phyloP scores from a whole-genome alignment of 345 rosid genomes.

The Citrus mangshanensis region DNA sequence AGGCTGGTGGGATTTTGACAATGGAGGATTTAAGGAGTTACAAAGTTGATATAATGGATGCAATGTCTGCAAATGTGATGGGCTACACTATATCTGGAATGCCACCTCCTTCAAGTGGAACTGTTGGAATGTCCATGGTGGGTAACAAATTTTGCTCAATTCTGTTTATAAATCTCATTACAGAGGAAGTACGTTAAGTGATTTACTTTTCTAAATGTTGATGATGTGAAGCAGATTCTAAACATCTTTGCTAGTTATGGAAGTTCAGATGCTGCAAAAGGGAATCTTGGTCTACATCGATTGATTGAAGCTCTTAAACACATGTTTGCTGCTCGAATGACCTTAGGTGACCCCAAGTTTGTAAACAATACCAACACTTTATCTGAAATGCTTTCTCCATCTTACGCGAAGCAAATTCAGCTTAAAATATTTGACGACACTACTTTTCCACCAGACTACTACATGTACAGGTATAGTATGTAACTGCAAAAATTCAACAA shows the following conservation, averaged over 20 bases:
- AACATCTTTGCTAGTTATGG: constrained; percentile 72
- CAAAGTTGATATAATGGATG: constrained; percentile 55
- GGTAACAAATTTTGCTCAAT: constrained; percentile 11
- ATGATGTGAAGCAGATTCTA: constrained; percentile 43
- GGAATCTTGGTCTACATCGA: constrained; percentile 60
- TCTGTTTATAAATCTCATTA: no score
- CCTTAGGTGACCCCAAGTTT: constrained; percentile 80
- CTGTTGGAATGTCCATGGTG: constrained; percentile 67
- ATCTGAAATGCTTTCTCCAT: constrained; percentile 66
- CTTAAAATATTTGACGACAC: constrained; percentile 67
- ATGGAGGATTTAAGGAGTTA: constrained; percentile 82
- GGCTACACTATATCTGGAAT: constrained; percentile 75
- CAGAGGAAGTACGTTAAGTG: neutral
- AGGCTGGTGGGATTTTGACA: constrained; percentile 78
- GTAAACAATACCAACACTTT: constrained; percentile 35
- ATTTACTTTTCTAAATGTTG: constrained; percentile 1
- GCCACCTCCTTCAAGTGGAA: constrained; percentile 97
- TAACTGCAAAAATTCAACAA: neutral
- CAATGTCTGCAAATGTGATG: constrained; percentile 53
- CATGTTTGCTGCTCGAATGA: constrained; percentile 89
- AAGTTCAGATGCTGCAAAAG: constrained; percentile 46
- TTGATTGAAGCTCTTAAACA: constrained; percentile 87
- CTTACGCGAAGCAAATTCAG: constrained; percentile 51
- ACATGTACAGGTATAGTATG: constrained; percentile 45
- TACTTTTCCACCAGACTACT: constrained; percentile 83